Percentiles rank a stretch among this genome's conserved stretches.
Conservation (phyloP, 2,329 filamentous ascomycete species). For the Alternaria alternata region DNA sequence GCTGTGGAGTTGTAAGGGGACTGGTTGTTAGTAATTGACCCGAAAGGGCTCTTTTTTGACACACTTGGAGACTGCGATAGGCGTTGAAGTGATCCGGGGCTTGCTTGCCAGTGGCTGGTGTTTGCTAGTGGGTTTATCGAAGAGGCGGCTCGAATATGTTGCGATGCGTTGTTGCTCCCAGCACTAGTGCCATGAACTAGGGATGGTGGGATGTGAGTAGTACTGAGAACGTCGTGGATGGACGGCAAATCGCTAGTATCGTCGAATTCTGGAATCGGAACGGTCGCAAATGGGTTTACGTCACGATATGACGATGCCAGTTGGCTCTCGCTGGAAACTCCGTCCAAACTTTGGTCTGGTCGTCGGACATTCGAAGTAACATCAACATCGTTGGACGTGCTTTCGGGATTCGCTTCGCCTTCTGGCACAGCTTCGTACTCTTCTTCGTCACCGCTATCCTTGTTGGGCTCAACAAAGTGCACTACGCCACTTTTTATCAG, state of each 20-base stretch:
- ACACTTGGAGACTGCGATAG: slow-evolving; percentile 9
- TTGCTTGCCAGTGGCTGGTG: slow-evolving; percentile 18
- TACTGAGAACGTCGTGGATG: slow-evolving; percentile 27
- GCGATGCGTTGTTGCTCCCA: slow-evolving; percentile 5
- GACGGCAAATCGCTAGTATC: slow-evolving; percentile 23
- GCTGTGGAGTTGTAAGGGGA: slow-evolving; percentile 38
- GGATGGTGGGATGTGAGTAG: slow-evolving; percentile 17
- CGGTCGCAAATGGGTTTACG: slow-evolving; percentile 13
- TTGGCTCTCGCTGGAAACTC: not conserved
- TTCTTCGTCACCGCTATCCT: slow-evolving; percentile 34
- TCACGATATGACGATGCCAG: slow-evolving; percentile 11
- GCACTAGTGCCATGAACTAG: not conserved
- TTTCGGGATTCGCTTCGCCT: slow-evolving; percentile 14
- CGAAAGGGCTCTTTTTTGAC: slow-evolving; percentile 24
- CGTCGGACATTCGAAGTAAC: slow-evolving; percentile 13
- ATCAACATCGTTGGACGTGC: slow-evolving; percentile 2
- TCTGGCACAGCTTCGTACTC: slow-evolving; percentile 13
- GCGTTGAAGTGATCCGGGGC: slow-evolving; percentile 20
- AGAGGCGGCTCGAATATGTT: slow-evolving; percentile 12
- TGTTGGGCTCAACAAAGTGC: slow-evolving; percentile 41
- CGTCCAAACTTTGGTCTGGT: not conserved
- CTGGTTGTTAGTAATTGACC: slow-evolving; percentile 23
- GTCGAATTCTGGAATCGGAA: slow-evolving; percentile 18
- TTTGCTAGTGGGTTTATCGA: slow-evolving; percentile 12
- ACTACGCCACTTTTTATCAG: slow-evolving; percentile 19